A percentile compares a stretch with the other conserved stretches of the same genome.
phyloP scores from a whole-genome alignment of 2,329 filamentous ascomycete species.

The Dendryphion nanum region DNA sequence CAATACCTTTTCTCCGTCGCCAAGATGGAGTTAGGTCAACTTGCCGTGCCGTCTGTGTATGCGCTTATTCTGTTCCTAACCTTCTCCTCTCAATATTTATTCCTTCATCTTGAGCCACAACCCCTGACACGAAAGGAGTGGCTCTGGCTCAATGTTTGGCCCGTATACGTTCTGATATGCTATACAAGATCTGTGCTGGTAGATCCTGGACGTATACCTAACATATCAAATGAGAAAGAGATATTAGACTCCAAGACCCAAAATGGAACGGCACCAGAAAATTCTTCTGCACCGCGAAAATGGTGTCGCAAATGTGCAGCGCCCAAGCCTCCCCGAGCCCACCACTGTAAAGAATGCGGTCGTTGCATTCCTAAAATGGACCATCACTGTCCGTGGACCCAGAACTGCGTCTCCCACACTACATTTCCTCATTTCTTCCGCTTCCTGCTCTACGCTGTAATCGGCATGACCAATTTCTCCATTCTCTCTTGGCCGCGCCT shows the following conservation, averaged over 20 bases:
- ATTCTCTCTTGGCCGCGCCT: slow-evolving; percentile 61
- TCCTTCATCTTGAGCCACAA: slow-evolving; percentile 57
- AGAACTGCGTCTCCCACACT: slow-evolving; percentile 77
- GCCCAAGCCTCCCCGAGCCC: slow-evolving; percentile 72
- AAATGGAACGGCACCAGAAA: slow-evolving; percentile 2
- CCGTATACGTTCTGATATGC: slow-evolving; percentile 65
- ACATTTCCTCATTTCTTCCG: slow-evolving; percentile 81
- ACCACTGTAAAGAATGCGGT: slow-evolving; percentile 76
- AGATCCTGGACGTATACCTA: slow-evolving; percentile 56
- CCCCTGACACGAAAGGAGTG: slow-evolving; percentile 59
- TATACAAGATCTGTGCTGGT: slow-evolving; percentile 65
- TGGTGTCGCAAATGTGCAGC: slow-evolving; percentile 78
- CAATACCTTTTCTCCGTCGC: slow-evolving; percentile 1
- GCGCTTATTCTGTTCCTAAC: slow-evolving; percentile 66
- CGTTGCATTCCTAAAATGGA: slow-evolving; percentile 79
- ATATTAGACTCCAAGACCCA: neutral
- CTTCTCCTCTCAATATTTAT: slow-evolving; percentile 71
- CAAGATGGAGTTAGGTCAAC: slow-evolving; percentile 30
- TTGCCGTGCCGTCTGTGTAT: slow-evolving; percentile 69
- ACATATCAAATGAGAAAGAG: slow-evolving; percentile 16
- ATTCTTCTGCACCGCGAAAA: slow-evolving; percentile 34
- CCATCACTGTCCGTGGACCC: slow-evolving; percentile 84
- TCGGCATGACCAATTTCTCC: slow-evolving; percentile 61
- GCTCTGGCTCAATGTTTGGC: slow-evolving; percentile 64
- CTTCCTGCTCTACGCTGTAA: slow-evolving; percentile 69